These are phyloP conservation scores for Eucalyptus lansdowneana DNA, from an alignment of 345 rosid species.

Conservation along the genomic window DNA sequence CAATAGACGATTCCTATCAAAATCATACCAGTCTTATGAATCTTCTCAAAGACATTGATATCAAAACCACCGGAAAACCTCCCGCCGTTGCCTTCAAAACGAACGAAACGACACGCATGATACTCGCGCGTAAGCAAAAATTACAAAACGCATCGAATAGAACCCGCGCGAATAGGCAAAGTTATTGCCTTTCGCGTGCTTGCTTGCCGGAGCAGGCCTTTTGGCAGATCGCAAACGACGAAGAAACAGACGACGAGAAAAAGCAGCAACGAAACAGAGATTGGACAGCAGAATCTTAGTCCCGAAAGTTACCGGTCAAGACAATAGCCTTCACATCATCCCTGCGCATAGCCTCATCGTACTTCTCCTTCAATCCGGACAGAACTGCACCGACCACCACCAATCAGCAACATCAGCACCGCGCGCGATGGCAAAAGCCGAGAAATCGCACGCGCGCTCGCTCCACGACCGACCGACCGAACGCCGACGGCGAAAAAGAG, in stretches of 20 bases:
- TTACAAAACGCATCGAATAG: neutral
- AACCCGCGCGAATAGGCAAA: neutral
- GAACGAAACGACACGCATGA: neutral
- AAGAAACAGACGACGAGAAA: neutral
- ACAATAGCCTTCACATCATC: constrained; percentile 79
- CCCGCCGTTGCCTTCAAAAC: constrained; percentile 61
- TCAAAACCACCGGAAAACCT: constrained; percentile 93
- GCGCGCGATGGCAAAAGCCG: neutral
- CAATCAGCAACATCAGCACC: neutral
- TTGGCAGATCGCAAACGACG: neutral
- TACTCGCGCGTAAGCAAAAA: neutral
- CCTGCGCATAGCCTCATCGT: constrained; percentile 57
- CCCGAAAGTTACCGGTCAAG: constrained; percentile 38
- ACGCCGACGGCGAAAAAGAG: neutral
- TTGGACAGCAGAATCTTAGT: neutral
- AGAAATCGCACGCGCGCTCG: neutral
- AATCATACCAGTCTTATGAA: constrained; percentile 60
- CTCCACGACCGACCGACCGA: neutral
- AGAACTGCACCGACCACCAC: constrained; percentile 29
- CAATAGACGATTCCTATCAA: neutral
- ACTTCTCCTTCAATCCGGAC: constrained; percentile 62
- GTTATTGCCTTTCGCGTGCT: neutral
- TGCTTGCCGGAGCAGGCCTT: neutral
- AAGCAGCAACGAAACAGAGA: neutral
- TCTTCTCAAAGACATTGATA: constrained; percentile 64